These are phyloP conservation scores for Colletotrichum sp. DNA, from an alignment of 2,329 filamentous ascomycete species.

Conservation along the genomic window DNA sequence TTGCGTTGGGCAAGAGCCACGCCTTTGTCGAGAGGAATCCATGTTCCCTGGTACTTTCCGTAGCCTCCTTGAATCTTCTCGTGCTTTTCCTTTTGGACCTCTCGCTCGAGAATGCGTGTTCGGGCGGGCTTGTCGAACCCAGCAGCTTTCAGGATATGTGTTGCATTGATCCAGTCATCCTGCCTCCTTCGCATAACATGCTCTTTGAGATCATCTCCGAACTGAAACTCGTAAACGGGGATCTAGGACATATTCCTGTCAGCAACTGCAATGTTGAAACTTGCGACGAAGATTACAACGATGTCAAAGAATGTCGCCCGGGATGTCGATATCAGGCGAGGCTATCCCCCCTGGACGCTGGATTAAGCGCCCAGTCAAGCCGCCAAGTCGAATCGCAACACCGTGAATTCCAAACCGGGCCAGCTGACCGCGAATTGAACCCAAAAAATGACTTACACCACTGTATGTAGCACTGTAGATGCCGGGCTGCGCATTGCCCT, in stretches of 20 bases:
- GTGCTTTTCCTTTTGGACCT: conserved; percentile 94
- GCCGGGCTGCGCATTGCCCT: conserved; percentile 47
- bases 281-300: not conserved
- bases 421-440: not conserved
- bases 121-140: conserved; percentile 96
- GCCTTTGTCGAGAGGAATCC: conserved; percentile 88
- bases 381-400: not conserved
- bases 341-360: not conserved
- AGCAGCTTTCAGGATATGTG: conserved; percentile 95
- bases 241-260: conserved; percentile 60
- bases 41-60: conserved; percentile 98
- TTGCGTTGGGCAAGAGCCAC: conserved; percentile 85
- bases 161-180: conserved; percentile 99
- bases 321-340: conserved; percentile 1
- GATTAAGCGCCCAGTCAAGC: not conserved
- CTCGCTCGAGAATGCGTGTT: conserved; percentile 92
- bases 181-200: conserved; percentile 95
- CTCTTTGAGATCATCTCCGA: conserved; percentile 76
- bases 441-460: conserved; percentile 55
- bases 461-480: conserved; percentile 75
- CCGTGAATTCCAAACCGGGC: not conserved
- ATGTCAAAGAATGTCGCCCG: too few species aligned
- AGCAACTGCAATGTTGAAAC: not conserved
- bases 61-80: conserved; percentile 99
- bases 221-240: conserved; percentile 92